A percentile compares a stretch with the other conserved stretches of the same genome.
These are phyloP conservation scores for Panicum miliaceum DNA, from an alignment of 176 grass and related monocot genomes.

Conservation along the genomic window DNA sequence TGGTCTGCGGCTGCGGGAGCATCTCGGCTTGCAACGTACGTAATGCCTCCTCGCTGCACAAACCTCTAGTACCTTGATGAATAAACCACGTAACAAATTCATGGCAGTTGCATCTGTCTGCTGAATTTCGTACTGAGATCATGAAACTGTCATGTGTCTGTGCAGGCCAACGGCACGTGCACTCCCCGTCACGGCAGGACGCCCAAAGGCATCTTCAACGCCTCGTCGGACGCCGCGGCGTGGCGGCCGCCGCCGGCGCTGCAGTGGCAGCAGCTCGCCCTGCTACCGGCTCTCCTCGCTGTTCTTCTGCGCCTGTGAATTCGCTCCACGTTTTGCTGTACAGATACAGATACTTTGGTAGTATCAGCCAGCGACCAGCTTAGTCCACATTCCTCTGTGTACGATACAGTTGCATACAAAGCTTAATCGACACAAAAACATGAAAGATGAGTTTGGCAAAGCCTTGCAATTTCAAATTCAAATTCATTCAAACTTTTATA, in stretches of 20 bases:
- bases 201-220: constrained; percentile 56
- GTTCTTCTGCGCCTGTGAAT: constrained; percentile 27
- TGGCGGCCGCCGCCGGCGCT: constrained; percentile 10
- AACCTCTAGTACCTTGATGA: background rate
- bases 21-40: constrained; percentile 68
- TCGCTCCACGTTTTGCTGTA: background rate
- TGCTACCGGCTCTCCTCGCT: background rate
- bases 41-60: constrained; percentile 22
- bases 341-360: background rate
- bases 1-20: constrained; percentile 69
- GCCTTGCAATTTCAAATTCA: background rate
- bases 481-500: no score
- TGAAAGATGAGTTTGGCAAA: background rate
- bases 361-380: background rate
- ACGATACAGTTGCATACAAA: background rate
- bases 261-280: constrained; percentile 24
- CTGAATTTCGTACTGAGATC: background rate
- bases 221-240: constrained; percentile 26
- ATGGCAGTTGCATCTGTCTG: background rate
- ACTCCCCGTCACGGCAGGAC: constrained; percentile 28
- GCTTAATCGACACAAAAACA: background rate
- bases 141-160: background rate
- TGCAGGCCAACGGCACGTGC: constrained; percentile 50
- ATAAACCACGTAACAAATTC: no score
- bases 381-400: background rate